A percentile compares a stretch with the other conserved stretches of the same genome.
These are phyloP conservation scores for Zasmidium angulare DNA, from an alignment of 2,329 filamentous ascomycete genomes.

Conservation along the genomic window DNA sequence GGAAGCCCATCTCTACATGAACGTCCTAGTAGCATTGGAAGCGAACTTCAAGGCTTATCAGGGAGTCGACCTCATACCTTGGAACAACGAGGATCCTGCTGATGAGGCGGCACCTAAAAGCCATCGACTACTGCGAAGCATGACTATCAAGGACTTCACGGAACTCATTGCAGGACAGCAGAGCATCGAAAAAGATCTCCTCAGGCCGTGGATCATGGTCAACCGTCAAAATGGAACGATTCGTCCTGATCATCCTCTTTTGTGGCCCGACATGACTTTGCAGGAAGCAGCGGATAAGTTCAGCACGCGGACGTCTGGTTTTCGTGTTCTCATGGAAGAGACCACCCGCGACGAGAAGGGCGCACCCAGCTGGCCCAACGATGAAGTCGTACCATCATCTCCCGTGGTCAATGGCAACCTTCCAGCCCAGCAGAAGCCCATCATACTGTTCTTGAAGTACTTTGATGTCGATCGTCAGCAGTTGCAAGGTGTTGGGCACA, in stretches of 20 bases:
- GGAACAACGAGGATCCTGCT: slow-evolving; percentile 57
- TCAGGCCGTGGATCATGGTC: slow-evolving; percentile 95
- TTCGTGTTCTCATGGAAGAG: slow-evolving; percentile 85
- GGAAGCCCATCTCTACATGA: slow-evolving; percentile 90
- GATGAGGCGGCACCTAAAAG: slow-evolving; percentile 69
- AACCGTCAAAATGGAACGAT: slow-evolving; percentile 97
- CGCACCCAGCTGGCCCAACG: slow-evolving; percentile 68
- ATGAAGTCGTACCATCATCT: slow-evolving; percentile 48
- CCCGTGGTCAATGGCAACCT: slow-evolving; percentile 43
- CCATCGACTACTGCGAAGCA: slow-evolving; percentile 73
- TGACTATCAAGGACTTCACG: slow-evolving; percentile 73
- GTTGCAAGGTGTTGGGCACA: slow-evolving; percentile 73
- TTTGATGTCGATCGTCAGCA: slow-evolving; percentile 79
- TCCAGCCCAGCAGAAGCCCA: slow-evolving; percentile 46
- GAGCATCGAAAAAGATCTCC: slow-evolving; percentile 63
- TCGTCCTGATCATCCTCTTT: slow-evolving; percentile 82
- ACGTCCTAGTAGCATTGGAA: slow-evolving; percentile 77
- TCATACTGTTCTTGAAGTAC: slow-evolving; percentile 88
- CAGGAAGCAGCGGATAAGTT: slow-evolving; percentile 67
- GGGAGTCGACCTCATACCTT: slow-evolving; percentile 72
- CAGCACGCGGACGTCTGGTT: slow-evolving; percentile 64
- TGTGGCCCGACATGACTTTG: slow-evolving; percentile 67
- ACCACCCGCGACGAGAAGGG: slow-evolving; percentile 70
- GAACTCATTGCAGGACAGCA: slow-evolving; percentile 69
- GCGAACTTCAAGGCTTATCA: slow-evolving; percentile 78